Evolutionary conservation across 306 rosid genomes (phyloP).

Genomic region (Sicyos baderoa): DNA sequence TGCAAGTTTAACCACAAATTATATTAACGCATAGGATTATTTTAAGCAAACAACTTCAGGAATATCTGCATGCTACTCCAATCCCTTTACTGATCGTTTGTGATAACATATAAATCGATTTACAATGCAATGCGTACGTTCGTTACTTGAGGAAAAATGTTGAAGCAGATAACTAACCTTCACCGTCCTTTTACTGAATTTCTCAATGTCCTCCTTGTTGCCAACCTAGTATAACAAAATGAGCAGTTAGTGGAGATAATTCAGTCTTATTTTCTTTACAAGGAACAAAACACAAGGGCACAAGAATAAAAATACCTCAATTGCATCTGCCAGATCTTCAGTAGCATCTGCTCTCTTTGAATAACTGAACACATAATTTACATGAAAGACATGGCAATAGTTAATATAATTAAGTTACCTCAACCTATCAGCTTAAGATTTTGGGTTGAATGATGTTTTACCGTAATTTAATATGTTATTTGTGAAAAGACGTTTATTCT

Average conservation of each 20-base stretch:
- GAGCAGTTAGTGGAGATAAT: slow-evolving; percentile 11
- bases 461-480: too few species aligned
- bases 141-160: not conserved
- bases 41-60: not conserved
- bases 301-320: slow-evolving; percentile 41
- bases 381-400: slow-evolving; percentile 5
- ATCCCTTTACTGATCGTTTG: not conserved
- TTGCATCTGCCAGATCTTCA: slow-evolving; percentile 59
- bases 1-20: slow-evolving; percentile 29
- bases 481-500: too few species aligned
- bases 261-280: not conserved
- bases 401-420: too few species aligned
- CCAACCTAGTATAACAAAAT: slow-evolving; percentile 45
- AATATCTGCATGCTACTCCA: slow-evolving; percentile 8
- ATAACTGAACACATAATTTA: slow-evolving; percentile 33
- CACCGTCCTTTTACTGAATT: slow-evolving; percentile 88
- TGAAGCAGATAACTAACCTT: slow-evolving; percentile 44
- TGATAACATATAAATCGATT: not conserved
- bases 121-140: not conserved
- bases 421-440: too few species aligned
- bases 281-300: not conserved
- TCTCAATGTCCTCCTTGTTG: slow-evolving; percentile 86
- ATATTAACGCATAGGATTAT: slow-evolving; percentile 16
- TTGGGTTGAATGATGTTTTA: too few species aligned
- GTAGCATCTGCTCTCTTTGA: slow-evolving; percentile 78